These are phyloP conservation scores for Annulohypoxylon stygium DNA, from an alignment of 495 filamentous ascomycete species.

Conservation along the genomic window DNA sequence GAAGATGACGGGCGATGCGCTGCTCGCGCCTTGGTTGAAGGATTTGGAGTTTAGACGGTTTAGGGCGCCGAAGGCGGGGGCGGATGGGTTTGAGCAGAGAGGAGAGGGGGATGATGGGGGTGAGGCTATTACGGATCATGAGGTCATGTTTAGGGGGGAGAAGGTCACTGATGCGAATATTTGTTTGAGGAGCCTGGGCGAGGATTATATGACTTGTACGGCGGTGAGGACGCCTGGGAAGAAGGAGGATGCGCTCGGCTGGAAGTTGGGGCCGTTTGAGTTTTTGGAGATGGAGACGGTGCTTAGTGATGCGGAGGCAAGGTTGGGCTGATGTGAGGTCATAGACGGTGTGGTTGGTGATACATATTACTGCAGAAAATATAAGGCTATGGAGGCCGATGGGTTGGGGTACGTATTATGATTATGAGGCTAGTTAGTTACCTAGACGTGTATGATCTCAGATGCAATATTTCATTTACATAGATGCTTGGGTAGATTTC, in stretches of 20 bases:
- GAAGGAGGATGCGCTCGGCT: conserved; percentile 54
- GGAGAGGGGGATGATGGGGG: conserved; percentile 18
- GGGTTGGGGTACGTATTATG: not conserved
- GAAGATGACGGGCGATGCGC: conserved; percentile 91
- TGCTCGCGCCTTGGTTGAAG: conserved; percentile 81
- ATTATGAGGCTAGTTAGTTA: conserved; percentile 11
- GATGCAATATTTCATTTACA: not conserved
- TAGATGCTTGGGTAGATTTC: not conserved
- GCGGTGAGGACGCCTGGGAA: conserved; percentile 57
- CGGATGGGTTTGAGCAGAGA: conserved; percentile 33
- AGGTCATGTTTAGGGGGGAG: conserved; percentile 56
- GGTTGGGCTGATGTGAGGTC: conserved; percentile 28
- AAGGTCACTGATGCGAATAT: conserved; percentile 61
- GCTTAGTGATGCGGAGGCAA: conserved; percentile 54
- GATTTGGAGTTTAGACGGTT: conserved; percentile 62
- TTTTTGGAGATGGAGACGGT: conserved; percentile 56
- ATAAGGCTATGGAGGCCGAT: not conserved
- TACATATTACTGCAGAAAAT: not conserved
- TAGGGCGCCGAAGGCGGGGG: conserved; percentile 49
- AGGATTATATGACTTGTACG: conserved; percentile 63
- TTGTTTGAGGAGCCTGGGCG: conserved; percentile 55
- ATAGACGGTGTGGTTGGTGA: not conserved
- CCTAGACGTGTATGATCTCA: conserved; percentile 8
- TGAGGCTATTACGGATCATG: conserved; percentile 49
- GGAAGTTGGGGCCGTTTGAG: conserved; percentile 56